Conservation (phyloP, 2,329 filamentous ascomycete species). For the Botrytis paeoniae region DNA sequence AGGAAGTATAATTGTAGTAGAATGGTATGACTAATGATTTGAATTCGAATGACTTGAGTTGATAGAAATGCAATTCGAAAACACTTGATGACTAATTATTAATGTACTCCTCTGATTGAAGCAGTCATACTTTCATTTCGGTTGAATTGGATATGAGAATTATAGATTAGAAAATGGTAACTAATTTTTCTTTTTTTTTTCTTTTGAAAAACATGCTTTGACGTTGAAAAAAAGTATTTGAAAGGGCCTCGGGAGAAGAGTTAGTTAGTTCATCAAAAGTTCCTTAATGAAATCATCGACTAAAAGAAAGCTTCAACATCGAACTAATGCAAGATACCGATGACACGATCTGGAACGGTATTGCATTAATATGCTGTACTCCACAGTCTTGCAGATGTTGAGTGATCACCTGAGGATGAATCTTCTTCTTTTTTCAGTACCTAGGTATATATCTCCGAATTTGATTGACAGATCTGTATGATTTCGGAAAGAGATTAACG, state of each 20-base stretch:
- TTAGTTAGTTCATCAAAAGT: neutral
- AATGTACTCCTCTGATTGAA: neutral
- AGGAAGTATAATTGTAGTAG: neutral
- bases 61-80: neutral
- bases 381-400: constrained; percentile 16
- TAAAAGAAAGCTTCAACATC: constrained; percentile 6
- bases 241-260: neutral
- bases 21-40: neutral
- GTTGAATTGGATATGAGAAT: neutral
- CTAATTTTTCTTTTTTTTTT: neutral
- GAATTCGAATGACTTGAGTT: no score
- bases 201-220: neutral
- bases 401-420: constrained; percentile 5
- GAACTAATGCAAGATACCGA: constrained; percentile 17
- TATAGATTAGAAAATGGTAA: neutral
- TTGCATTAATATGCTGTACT: constrained; percentile 8
- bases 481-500: neutral
- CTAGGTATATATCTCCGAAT: neutral
- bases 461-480: neutral
- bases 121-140: neutral
- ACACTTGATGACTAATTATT: neutral
- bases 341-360: constrained; percentile 4
- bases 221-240: neutral
- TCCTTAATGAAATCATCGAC: neutral
- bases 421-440: neutral